Evolutionary conservation across 2,329 filamentous ascomycete genomes (phyloP), one percentile per base, ranked within the genome.

Genomic region (Pseudogymnoascus sp.): DNA sequence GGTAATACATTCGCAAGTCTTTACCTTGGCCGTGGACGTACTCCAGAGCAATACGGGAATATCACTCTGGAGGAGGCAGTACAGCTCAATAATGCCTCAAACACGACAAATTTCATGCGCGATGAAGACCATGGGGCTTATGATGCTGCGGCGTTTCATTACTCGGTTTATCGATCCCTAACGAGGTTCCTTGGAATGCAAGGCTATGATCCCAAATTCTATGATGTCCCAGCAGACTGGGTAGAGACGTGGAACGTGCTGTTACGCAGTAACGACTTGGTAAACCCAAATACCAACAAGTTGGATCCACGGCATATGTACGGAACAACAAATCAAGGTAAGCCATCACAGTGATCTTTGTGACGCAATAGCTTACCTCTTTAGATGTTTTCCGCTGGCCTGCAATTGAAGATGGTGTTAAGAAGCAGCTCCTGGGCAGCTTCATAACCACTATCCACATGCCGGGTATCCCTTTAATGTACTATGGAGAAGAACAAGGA

Each of bases 401-500:
- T 7, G 76, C 80, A 5, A 72, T 85, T 13, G 72, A 74, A 52
- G 76, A 81, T 62, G 83, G 83, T 2, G 79, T 79, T 0, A 74
- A 84, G 64, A 76, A 80, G 55, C 78, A 82, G 67, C 71, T 85
- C 3, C 70, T 85, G 5, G 83, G 77, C 5, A 73, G 79, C n/a
- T 85, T 83, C 65, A 75, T 86, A 45, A 81, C 79, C 0, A 82
- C 81, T 0, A 67, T 85, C 52, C 73, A 82, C 52, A 75, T 85
- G 68, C 83, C 83, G 0, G 83, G 83, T 12, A 82, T 84, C 28
- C 81, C 83, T 1, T 68, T 83, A 19, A 69, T 83, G 18, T 74
- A 80, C n/a, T 87, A 81, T 79, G 83, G 83, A 13, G 84, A 86
- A 67, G 83, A 86, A 67, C 83, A 86, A 70, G 80, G 78, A 0